Percentiles rank a stretch among this genome's conserved stretches.
phyloP scores from a whole-genome alignment of 495 filamentous ascomycete species.

The Sporormia fimetaria region DNA sequence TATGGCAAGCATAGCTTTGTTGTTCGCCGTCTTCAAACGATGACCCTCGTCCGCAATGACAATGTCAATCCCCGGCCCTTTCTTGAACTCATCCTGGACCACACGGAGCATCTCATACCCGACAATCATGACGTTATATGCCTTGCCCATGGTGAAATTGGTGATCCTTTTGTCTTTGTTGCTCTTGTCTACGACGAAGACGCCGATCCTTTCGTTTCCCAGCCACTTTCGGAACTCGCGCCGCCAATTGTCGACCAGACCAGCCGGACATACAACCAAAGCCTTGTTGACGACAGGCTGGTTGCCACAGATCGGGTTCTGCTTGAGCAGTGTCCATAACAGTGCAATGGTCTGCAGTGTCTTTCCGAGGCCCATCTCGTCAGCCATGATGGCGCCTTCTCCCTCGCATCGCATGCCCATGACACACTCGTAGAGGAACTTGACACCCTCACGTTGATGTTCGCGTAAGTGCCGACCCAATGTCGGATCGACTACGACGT shows the following conservation, averaged over 20 bases:
- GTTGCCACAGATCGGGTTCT: slow-evolving; percentile 58
- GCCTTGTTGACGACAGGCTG: slow-evolving; percentile 62
- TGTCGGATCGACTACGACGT: slow-evolving; percentile 70
- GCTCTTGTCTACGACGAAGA: slow-evolving; percentile 58
- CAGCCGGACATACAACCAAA: slow-evolving; percentile 71
- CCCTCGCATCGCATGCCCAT: slow-evolving; percentile 73
- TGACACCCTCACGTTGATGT: slow-evolving; percentile 67
- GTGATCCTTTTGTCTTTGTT: slow-evolving; percentile 44
- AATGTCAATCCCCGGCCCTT: slow-evolving; percentile 57
- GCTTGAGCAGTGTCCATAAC: slow-evolving; percentile 71
- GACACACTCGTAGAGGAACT: slow-evolving; percentile 74
- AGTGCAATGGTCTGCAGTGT: slow-evolving; percentile 70
- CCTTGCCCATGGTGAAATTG: slow-evolving; percentile 66
- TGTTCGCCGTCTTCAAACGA: slow-evolving; percentile 68
- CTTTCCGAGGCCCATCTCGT: slow-evolving; percentile 78
- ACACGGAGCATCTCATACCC: slow-evolving; percentile 69
- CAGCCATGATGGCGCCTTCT: slow-evolving; percentile 65
- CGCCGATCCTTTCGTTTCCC: slow-evolving; percentile 63
- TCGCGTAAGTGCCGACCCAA: slow-evolving; percentile 54
- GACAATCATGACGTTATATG: slow-evolving; percentile 70
- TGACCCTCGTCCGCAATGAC: slow-evolving; percentile 77
- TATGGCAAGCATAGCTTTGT: slow-evolving; percentile 68
- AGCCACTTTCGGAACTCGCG: slow-evolving; percentile 76
- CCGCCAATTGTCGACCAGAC: slow-evolving; percentile 69
- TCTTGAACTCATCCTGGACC: slow-evolving; percentile 55